Conservation (phyloP, 306 rosid genomes). For the Nissolia schottii region DNA sequence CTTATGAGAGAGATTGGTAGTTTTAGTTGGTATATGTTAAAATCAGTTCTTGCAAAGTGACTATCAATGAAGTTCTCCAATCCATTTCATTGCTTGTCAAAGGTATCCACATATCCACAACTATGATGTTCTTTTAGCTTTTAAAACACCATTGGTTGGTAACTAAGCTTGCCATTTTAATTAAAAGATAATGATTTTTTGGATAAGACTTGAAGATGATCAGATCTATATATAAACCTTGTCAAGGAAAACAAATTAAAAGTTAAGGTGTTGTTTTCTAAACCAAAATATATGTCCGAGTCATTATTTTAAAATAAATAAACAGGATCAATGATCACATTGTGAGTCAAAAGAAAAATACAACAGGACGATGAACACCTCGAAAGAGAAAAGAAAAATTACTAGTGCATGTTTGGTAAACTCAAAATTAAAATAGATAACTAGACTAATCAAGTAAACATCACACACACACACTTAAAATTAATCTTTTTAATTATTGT, state of each 20-base stretch:
- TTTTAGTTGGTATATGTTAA: conserved; percentile 15
- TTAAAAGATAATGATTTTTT: too few species aligned
- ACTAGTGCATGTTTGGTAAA: neutral
- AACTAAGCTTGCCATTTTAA: neutral
- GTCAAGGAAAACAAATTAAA: neutral
- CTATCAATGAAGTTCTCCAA: conserved; percentile 8
- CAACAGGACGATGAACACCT: neutral
- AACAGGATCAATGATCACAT: neutral
- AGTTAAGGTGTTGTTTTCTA: neutral
- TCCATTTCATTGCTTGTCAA: neutral
- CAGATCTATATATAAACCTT: neutral
- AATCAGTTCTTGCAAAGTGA: neutral
- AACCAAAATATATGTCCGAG: neutral
- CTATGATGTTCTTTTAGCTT: neutral
- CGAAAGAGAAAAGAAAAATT: neutral
- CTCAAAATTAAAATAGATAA: too few species aligned
- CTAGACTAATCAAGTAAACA: neutral
- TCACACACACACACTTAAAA: too few species aligned
- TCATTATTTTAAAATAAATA: neutral
- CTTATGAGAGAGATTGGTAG: neutral
- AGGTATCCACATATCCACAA: neutral
- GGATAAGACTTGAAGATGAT: neutral
- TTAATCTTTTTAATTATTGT: neutral
- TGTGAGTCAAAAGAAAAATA: neutral
- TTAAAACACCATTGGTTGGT: conserved; percentile 8